These are phyloP conservation scores for Pseudotsuga menziesii DNA, from an alignment of 75 land plant genomes.

Conservation along the genomic window DNA sequence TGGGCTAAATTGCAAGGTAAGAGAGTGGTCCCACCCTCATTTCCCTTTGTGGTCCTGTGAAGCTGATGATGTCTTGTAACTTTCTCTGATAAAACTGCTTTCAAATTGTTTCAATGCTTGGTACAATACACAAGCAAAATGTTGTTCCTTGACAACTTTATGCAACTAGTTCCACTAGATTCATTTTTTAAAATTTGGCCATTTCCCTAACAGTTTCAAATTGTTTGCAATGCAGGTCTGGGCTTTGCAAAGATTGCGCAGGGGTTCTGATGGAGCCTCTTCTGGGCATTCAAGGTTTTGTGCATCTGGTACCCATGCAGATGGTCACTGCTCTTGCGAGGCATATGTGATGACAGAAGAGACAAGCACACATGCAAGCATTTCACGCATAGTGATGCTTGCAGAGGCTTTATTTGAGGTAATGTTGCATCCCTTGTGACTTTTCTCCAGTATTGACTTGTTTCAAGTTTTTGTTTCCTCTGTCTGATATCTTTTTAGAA, in stretches of 20 bases:
- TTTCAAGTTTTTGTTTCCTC: neutral
- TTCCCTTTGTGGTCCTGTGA: constrained; percentile 10
- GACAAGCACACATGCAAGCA: constrained; percentile 66
- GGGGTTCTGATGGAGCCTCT: constrained; percentile 27
- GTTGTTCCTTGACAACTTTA: neutral
- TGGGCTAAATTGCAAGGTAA: constrained; percentile 5
- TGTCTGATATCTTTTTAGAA: neutral
- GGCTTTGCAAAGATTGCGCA: constrained; percentile 37
- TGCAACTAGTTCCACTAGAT: neutral
- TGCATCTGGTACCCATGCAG: constrained; percentile 63
- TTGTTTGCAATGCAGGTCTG: constrained; percentile 30
- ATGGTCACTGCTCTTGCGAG: constrained; percentile 81
- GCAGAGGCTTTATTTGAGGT: constrained; percentile 99
- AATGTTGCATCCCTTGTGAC: constrained; percentile 2
- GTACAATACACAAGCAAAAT: neutral
- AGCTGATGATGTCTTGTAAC: neutral
- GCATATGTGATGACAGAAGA: constrained; percentile 47
- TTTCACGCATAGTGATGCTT: constrained; percentile 88
- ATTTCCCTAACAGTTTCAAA: neutral
- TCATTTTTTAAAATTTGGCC: neutral
- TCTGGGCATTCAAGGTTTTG: constrained; percentile 43
- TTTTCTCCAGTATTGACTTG: neutral
- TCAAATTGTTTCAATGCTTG: neutral
- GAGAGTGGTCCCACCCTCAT: constrained; percentile 9
- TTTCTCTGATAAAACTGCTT: neutral